Evolutionary conservation across 345 rosid species (phyloP), one percentile per base, ranked within the genome.

Genomic region (Eucalyptus erythrocorys): DNA sequence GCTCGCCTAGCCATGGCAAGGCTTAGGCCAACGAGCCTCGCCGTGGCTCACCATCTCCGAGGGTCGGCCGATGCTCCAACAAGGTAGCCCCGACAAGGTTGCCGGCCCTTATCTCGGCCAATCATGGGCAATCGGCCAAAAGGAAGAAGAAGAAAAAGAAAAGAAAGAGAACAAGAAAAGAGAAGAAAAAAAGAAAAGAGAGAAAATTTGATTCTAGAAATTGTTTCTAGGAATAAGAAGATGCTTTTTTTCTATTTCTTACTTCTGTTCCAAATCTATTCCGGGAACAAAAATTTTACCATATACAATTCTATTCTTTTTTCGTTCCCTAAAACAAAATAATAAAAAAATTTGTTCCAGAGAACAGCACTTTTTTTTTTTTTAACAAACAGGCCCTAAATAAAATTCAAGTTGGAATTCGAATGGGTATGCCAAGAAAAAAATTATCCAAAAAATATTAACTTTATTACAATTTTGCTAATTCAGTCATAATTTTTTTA

Each of bases 21-120:
- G 1, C 13, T n/a, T n/a, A n/a, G n/a, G n/a, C n/a, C n/a, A n/a
- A n/a, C 3, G 0, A 3, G 53, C 53, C 53, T 50, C 9, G 0
- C 4, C 4, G 0, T 50, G 55, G 55, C 55, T 50, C 0, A 2
- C 1, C 1, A 0, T 17, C 55, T 51, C 22, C 0, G 1, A 4
- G 53, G 24, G 4, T 8, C 9, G 3, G 2, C 0, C 0, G 24
- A 51, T 1, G 2, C 55, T 17, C 0, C 0, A 0, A 1, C 4
- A 17, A 51, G 24, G 22, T 17, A 0, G 4, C 24, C 1, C n/a
- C 0, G 0, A 1, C 4, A 17, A 51, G 24, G 22, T 17, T 0
- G 4, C 24, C 1, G 19, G 0, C 55, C 9, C 55, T 51, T 0
- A 0, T 51, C 1, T 7, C n/a, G 0, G 55, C 4, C 8, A 3